phyloP scores from a whole-genome alignment of 345 rosid genomes.

The Lumnitzera littorea region DNA sequence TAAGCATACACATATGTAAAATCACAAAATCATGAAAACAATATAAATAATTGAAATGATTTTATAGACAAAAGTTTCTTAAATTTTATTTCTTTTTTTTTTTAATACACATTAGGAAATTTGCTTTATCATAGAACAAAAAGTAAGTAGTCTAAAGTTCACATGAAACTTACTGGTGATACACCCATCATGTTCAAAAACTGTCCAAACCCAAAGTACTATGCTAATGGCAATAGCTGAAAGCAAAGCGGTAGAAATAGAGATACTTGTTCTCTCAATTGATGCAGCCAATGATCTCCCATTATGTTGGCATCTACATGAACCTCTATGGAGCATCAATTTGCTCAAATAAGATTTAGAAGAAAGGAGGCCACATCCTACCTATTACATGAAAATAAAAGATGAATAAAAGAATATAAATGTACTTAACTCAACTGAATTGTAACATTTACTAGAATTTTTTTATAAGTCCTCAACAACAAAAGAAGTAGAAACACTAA shows the following conservation, averaged over 20 bases:
- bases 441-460: slow-evolving; percentile 31
- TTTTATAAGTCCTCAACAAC: slow-evolving; percentile 87
- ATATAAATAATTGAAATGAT: no score
- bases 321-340: slow-evolving; percentile 25
- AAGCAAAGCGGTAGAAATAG: slow-evolving; percentile 81
- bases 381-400: not conserved
- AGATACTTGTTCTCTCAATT: slow-evolving; percentile 68
- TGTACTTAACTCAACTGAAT: slow-evolving; percentile 33
- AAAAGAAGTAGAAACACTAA: slow-evolving; percentile 88
- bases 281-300: slow-evolving; percentile 27
- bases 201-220: slow-evolving; percentile 70
- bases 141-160: not conserved
- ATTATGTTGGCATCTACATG: slow-evolving; percentile 16
- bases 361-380: slow-evolving; percentile 9
- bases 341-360: slow-evolving; percentile 1
- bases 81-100: no score
- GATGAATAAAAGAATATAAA: not conserved
- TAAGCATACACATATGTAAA: no score
- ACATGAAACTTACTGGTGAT: slow-evolving; percentile 42
- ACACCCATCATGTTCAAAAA: slow-evolving; percentile 78
- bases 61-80: no score
- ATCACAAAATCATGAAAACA: no score
- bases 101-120: not conserved
- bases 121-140: not conserved
- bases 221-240: slow-evolving; percentile 70